Percentiles rank a stretch among this genome's conserved stretches.
phyloP scores from a whole-genome alignment of 2,329 filamentous ascomycete genomes.

The Aspergillus phoenicis region DNA sequence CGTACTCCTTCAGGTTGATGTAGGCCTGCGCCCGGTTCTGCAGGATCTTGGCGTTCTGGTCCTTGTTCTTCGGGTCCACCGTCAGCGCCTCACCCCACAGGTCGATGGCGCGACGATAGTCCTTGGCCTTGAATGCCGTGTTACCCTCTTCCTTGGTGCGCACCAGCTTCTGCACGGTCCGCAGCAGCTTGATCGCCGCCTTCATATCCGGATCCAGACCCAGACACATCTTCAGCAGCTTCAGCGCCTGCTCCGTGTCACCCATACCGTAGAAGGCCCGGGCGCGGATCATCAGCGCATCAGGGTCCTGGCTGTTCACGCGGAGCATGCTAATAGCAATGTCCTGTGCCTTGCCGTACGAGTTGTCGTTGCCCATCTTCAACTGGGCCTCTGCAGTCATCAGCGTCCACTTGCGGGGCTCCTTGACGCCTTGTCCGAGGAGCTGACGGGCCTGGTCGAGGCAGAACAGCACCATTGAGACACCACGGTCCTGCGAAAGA shows the following conservation, averaged over 20 bases:
- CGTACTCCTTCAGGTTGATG: constrained; percentile 77
- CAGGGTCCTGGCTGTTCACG: constrained; percentile 85
- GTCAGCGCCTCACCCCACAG: constrained; percentile 81
- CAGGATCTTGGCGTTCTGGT: constrained; percentile 90
- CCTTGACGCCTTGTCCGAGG: constrained; percentile 72
- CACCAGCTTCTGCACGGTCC: constrained; percentile 87
- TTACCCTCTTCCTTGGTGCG: constrained; percentile 95
- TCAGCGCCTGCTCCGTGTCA: constrained; percentile 91
- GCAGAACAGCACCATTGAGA: constrained; percentile 89
- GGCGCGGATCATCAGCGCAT: constrained; percentile 87
- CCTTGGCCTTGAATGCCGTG: constrained; percentile 79
- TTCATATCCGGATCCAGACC: constrained; percentile 90
- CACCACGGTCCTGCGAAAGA: constrained; percentile 71
- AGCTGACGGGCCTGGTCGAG: constrained; percentile 86
- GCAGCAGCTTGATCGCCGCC: constrained; percentile 83
- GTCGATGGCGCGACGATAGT: constrained; percentile 77
- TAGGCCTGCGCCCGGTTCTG: constrained; percentile 90
- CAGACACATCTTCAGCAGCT: constrained; percentile 87
- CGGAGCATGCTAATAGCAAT: constrained; percentile 86
- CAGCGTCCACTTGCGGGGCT: constrained; percentile 90
- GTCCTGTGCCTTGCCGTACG: constrained; percentile 87
- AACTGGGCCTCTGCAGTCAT: constrained; percentile 90
- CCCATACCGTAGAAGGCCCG: constrained; percentile 86
- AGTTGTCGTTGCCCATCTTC: constrained; percentile 88
- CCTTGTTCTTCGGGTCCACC: constrained; percentile 84